A percentile compares a stretch with the other conserved stretches of the same genome.
phyloP scores from a whole-genome alignment of 1,284 basidiomycete species.

The Heliocybe sulcata region DNA sequence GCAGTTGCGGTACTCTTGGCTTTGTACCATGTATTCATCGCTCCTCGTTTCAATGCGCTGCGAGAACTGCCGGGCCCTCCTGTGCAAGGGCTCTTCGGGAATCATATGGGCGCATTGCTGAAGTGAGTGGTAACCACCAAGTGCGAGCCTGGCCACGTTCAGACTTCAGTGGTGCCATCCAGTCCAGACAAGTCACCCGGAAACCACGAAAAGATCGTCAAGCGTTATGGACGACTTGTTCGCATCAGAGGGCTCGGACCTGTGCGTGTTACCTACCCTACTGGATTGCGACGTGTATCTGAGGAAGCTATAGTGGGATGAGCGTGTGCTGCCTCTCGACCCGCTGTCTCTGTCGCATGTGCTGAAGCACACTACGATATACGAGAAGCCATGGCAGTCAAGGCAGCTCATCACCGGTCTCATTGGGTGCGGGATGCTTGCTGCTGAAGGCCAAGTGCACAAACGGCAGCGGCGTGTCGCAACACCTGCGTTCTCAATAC shows the following conservation, averaged over 20 bases:
- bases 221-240: conserved; percentile 45
- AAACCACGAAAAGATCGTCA: conserved; percentile 9
- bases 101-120: conserved; percentile 47
- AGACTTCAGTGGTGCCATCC: background rate
- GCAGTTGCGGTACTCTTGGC: background rate
- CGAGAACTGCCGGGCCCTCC: conserved; percentile 53
- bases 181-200: conserved; percentile 2
- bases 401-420: conserved; percentile 63
- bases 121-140: conserved; percentile 33
- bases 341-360: conserved; percentile 64
- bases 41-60: conserved; percentile 43
- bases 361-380: conserved; percentile 58
- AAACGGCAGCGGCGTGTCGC: conserved; percentile 69
- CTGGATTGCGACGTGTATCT: conserved; percentile 8
- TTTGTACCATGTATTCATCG: conserved; percentile 26
- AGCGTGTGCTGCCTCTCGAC: conserved; percentile 69
- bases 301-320: conserved; percentile 53
- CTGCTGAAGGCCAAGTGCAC: conserved; percentile 67
- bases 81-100: conserved; percentile 35
- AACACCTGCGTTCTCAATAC: conserved; percentile 70
- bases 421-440: conserved; percentile 72
- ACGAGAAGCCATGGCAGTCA: conserved; percentile 78
- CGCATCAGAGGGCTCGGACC: conserved; percentile 58
- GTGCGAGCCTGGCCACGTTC: background rate
- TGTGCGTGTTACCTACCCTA: conserved; percentile 31